phyloP scores from a whole-genome alignment of 2,329 filamentous ascomycete genomes.

The Colletotrichum costaricense region DNA sequence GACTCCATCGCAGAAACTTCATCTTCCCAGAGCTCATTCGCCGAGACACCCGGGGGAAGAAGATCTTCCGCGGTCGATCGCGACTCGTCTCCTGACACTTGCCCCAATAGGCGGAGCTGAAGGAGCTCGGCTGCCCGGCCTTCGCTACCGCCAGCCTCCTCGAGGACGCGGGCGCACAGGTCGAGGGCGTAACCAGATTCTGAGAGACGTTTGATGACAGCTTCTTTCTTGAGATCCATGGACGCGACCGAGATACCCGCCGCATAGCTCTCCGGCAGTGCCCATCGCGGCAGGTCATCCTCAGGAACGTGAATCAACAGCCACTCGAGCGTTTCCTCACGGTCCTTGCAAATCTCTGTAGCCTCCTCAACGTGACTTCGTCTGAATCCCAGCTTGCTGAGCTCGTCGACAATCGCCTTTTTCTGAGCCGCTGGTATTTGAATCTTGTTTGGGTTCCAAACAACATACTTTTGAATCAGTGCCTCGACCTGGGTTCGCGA shows the following conservation, averaged over 20 bases:
- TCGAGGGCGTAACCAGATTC: slow-evolving; percentile 88
- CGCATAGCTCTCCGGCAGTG: slow-evolving; percentile 89
- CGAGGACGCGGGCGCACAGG: slow-evolving; percentile 82
- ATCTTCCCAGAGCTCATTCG: slow-evolving; percentile 81
- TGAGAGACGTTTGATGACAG: slow-evolving; percentile 83
- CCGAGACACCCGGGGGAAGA: slow-evolving; percentile 45
- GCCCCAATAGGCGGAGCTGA: slow-evolving; percentile 60
- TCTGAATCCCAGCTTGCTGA: slow-evolving; percentile 86
- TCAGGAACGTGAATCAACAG: slow-evolving; percentile 96
- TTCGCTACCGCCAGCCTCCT: slow-evolving; percentile 78
- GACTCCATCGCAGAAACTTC: slow-evolving; percentile 87
- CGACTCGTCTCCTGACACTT: slow-evolving; percentile 1
- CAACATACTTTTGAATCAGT: slow-evolving; percentile 79
- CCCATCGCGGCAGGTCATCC: slow-evolving; percentile 94
- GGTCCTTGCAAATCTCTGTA: slow-evolving; percentile 85
- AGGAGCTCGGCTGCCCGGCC: slow-evolving; percentile 81
- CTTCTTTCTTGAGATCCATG: slow-evolving; percentile 83
- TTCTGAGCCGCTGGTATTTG: slow-evolving; percentile 70
- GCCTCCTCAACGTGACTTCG: slow-evolving; percentile 91
- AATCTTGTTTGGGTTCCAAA: slow-evolving; percentile 88
- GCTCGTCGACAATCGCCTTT: slow-evolving; percentile 74
- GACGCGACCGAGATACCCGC: slow-evolving; percentile 90
- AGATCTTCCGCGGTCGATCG: slow-evolving; percentile 33
- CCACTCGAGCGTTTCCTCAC: slow-evolving; percentile 95
- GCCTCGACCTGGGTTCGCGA: slow-evolving; percentile 84